Base-by-base conservation (phyloP, 2,329 filamentous ascomycete genomes). In the Clarireedia paspali region DNA sequence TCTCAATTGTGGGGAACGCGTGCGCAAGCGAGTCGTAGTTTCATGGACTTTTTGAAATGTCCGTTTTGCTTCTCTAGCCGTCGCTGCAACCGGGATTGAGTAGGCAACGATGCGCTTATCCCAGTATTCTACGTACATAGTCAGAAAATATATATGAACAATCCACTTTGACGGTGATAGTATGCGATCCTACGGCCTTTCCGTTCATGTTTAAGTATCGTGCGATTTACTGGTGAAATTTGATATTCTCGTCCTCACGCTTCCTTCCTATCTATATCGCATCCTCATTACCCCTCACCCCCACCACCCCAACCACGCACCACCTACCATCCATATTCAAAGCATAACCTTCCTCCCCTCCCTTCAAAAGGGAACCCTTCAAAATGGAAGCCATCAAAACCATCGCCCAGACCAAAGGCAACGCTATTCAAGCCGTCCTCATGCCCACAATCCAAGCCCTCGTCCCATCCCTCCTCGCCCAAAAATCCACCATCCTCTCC, bases 401-500 rank as follows among this genome's bases (percentile, higher is more conserved):
- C 24, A 59, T 66, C 12, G 48, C 63, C 42, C 38, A 42, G 40
- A 50, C 53, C 36, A 39, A 51, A 12, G 64, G 65, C 6, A 56
- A 47, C 47, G 42, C 47, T 30, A 64, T 67, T 45, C 39, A 9
- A 5, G 48, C 51, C n/a, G 57, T 63, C 50, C 15, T 68, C 42
- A 17, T 55, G 2, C 57, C 60, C 30, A 67, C 64, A 27, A 55
- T 63, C 47, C 51, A 66, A 49, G 65, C 66, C 53, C 61, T 64
- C 34, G 55, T 51, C 3, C 65, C 67, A 0, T 50, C 56, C 47
- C 61, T 67, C 39, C 17, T 63, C 50, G 52, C 59, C 4, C 59
- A 68, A 53, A 60, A 60, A 50, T 14, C 42, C 3, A 26, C 56
- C 38, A 68, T 69, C 39, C 61, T 63, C 45, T 57, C 63, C 47